Evolutionary conservation across 495 filamentous ascomycete genomes (phyloP), one percentile per base, ranked within the genome.

Genomic region (Xylaria sp.): DNA sequence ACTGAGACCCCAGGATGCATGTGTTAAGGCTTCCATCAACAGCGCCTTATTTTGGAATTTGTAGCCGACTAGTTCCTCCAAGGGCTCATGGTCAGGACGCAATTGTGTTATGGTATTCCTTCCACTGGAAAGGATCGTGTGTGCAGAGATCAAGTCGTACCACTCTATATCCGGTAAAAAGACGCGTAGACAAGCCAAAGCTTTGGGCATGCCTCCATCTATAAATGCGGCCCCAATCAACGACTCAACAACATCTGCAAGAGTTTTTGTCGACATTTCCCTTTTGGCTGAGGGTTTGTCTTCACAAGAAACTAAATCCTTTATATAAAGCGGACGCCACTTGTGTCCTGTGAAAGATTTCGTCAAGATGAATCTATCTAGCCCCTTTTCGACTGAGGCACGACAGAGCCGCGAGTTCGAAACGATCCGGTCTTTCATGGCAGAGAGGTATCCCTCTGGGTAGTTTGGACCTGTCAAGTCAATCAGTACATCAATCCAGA

Each of bases 221-320:
- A 93, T 62, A 74, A 87, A 97, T 2, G 93, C 85, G 0, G 92
- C 92, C 1, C 93, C 96, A 44, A 97, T 91, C 1, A 98, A 83
- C 0, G 84, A 88, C 78, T 99, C 96, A 14, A 98, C 88, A 0
- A 97, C 93, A 72, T 99, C 96, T 5, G 96, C 96, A 15, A 97
- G 86, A 2, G 90, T 88, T 75, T 99, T 99, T 8, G 88, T 91
- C 2, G 93, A 91, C 33, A 95, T 76, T 5, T 81, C 48, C 57
- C 74, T 73, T 75, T 41, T 72, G 11, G 35, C 1, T 2, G 9
- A 19, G n/a, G 69, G 24, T 4, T n/a, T 21, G 53, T 3, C 78
- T 61, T 15, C 68, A 19, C 26, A 52, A 29, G 50, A 57, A 21
- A 86, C 75, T 15, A 88, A 61, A n/a, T 90, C 81, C 4, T 88